These are phyloP conservation scores for Apiospora pterosperma DNA, from an alignment of 2,329 filamentous ascomycete species.

Conservation along the genomic window DNA sequence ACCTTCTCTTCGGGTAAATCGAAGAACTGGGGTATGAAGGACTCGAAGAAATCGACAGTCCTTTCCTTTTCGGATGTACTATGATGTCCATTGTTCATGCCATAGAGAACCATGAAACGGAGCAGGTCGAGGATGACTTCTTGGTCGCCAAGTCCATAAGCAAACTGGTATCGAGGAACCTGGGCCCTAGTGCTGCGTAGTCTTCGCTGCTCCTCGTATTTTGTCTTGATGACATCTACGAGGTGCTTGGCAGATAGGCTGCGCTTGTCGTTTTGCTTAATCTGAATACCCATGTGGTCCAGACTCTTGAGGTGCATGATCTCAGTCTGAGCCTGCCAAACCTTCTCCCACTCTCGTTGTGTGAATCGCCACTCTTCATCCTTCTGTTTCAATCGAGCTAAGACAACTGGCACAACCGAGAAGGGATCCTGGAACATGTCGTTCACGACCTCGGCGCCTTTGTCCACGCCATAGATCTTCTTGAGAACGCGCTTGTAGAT, in stretches of 20 bases:
- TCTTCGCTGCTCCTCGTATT: slow-evolving; percentile 85
- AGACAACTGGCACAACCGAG: slow-evolving; percentile 81
- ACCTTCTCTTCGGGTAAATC: slow-evolving; percentile 69
- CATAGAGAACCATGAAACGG: slow-evolving; percentile 61
- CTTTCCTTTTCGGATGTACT: slow-evolving; percentile 71
- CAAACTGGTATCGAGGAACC: slow-evolving; percentile 67
- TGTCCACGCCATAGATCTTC: slow-evolving; percentile 89
- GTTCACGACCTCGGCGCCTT: slow-evolving; percentile 79
- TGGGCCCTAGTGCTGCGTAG: slow-evolving; percentile 60
- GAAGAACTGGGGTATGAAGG: slow-evolving; percentile 74
- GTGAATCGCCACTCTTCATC: slow-evolving; percentile 97
- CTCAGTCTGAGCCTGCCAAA: slow-evolving; percentile 95
- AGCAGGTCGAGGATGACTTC: slow-evolving; percentile 63
- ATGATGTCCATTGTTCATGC: slow-evolving; percentile 66
- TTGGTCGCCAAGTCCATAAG: slow-evolving; percentile 70
- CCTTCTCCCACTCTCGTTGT: slow-evolving; percentile 97
- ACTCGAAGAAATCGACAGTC: slow-evolving; percentile 71
- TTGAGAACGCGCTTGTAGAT: slow-evolving; percentile 97
- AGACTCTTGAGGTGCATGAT: slow-evolving; percentile 94
- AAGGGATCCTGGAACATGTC: slow-evolving; percentile 84
- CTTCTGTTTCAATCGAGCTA: slow-evolving; percentile 90
- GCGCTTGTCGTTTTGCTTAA: slow-evolving; percentile 86
- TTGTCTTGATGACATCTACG: slow-evolving; percentile 85
- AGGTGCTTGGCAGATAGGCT: slow-evolving; percentile 87
- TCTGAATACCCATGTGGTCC: slow-evolving; percentile 91